Base-by-base conservation (phyloP, 768 basidiomycete genomes). In the Guyanaporus albipodus region DNA sequence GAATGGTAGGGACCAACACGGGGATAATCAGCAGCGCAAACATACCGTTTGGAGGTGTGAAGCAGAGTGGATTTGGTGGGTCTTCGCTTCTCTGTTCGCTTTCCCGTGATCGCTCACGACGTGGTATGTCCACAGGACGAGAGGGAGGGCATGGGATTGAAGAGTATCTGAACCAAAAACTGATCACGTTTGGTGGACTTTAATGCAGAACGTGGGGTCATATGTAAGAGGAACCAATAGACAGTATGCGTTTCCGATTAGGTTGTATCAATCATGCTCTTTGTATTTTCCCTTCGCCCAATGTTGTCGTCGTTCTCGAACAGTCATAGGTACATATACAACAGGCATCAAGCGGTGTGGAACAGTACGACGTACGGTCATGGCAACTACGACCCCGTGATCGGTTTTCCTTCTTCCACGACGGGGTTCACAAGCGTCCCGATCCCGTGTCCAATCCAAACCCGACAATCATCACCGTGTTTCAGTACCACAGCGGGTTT, bases 61-160 rank as follows among this genome's bases (percentile, higher is more conserved):
- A 93, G 69, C 89, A 96, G 73, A 91, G 88, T 58, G 93, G 92
- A 11, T 62, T 83, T 14, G 76, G 74, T 76, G 46, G 44, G 75
- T 64, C 32, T 1, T 38, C 23, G 10, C 1, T 38, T 34, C 15
- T n/a, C 4, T 5, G 6, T 18, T 28, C 8, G n/a, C 18, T 8
- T 14, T 6, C 5, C 2, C 45, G n/a, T 4, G 27, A 24, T 19
- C 2, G 14, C 8, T 49, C 10, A 44, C 10, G 38, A 11, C 12
- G 8, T 32, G n/a, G 8, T 18, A n/a, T 14, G 10, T 9, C 39
- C 23, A 18, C 24, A 68, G 88, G 95, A 14, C 76, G 89, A 27
- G 93, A 95, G 60, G 95, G 95, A 6, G 79, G 81, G 2, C 87
- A 91, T 67, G 94, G 93, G 4, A 90, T 97, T 53, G 79, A 84